These are phyloP conservation scores for Daldinia sp. DNA, from an alignment of 2,329 filamentous ascomycete genomes.

Conservation along the genomic window DNA sequence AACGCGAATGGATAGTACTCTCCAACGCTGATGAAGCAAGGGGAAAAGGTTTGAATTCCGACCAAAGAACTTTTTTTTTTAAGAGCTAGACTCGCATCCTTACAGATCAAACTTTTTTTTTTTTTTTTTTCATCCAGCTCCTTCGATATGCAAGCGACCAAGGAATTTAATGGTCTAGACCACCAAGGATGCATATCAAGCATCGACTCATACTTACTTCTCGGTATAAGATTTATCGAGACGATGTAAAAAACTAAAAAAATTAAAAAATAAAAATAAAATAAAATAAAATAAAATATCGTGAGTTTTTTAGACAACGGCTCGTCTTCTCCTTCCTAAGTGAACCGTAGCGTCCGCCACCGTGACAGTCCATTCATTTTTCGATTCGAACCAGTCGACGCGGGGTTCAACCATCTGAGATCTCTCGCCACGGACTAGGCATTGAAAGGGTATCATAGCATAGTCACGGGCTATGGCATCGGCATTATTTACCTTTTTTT, in stretches of 20 bases:
- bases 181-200: slow-evolving; percentile 9
- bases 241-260: not conserved
- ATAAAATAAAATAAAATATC: no score
- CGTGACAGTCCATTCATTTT: slow-evolving; percentile 10
- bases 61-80: not conserved
- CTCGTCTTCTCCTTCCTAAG: slow-evolving; percentile 25
- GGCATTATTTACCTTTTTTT: slow-evolving; percentile 14
- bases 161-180: slow-evolving; percentile 22
- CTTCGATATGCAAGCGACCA: slow-evolving; percentile 12
- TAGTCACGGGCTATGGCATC: slow-evolving; percentile 19
- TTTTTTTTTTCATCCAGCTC: not conserved
- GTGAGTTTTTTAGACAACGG: not conserved
- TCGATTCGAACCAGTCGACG: slow-evolving; percentile 3
- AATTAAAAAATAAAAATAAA: not conserved
- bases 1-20: slow-evolving; percentile 7
- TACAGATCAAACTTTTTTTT: not conserved
- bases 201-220: not conserved
- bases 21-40: slow-evolving; percentile 25
- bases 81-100: slow-evolving; percentile 4
- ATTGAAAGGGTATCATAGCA: slow-evolving; percentile 17
- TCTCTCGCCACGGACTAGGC: slow-evolving; percentile 19
- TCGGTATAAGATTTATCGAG: not conserved
- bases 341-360: slow-evolving; percentile 27
- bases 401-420: slow-evolving; percentile 9
- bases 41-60: slow-evolving; percentile 12